Base-by-base conservation (phyloP, 2,329 filamentous ascomycete species). In the Chalaropsis ovoidea region DNA sequence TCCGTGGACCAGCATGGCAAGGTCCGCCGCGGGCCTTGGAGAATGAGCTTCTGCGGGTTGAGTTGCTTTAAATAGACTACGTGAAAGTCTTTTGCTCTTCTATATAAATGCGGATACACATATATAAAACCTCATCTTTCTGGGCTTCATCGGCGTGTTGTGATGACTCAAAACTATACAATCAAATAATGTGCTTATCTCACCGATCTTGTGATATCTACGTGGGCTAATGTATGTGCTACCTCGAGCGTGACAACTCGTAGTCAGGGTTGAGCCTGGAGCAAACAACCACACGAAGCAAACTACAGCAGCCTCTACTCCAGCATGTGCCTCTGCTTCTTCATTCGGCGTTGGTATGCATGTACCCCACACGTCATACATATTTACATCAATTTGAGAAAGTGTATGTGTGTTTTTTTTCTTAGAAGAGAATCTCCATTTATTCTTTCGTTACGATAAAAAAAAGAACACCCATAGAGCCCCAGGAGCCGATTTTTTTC, bases 1-100 rank as follows among this genome's bases (percentile, higher is more conserved):
- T 74, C 75, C 42, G 77, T 77, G 22, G 75, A 78, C 70, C 75
- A 74, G 11, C 72, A 79, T 68, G 80, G 80, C 58, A 60, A 49
- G 41, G 72, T 81, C 7, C 77, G 75, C 62, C 76, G 78, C 11
- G 80, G 80, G 1, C 78, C 79, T 2, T 82, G 79, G 78, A 74
- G 80, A 54, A 78, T 82, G 71, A 77, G 77, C 62, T 73, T 80
- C 52, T 77, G 79, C 68, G 76, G 74, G 56, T 81, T 80, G 71
- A 79, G 76, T 75, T 82, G 80, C 73, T 82, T 82, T 75, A 78
- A 74, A 65, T 69, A 68, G 56, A n/a, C 52, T 41, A 27, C 22
- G 11, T 19, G 6, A n/a, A 43, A 47, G 43, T 47, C n/a, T 8
- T 10, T 8, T 17, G 43, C 15, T 47, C 43, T 39, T 39, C 8